Conservation (phyloP, 1,284 basidiomycete genomes). For the Lentinula novae-zelandiae region DNA sequence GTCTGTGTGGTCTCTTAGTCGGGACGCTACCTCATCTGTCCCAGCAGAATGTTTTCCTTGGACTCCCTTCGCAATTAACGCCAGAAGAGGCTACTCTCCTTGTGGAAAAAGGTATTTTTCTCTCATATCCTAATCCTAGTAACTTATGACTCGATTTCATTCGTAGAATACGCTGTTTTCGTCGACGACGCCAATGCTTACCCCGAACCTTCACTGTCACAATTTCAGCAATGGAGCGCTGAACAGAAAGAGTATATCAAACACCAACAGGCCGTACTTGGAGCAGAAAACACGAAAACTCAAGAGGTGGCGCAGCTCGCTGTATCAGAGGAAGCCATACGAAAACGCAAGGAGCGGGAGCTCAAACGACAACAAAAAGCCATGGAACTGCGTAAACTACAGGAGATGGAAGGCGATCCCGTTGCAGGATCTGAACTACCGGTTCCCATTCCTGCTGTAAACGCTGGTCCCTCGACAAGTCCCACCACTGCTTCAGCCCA, state of each 20-base stretch:
- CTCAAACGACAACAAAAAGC: constrained; percentile 43
- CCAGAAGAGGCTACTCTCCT: constrained; percentile 92
- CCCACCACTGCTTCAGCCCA: constrained; percentile 8
- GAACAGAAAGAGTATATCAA: constrained; percentile 42
- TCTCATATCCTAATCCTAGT: neutral
- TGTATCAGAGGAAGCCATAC: constrained; percentile 58
- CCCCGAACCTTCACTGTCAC: constrained; percentile 45
- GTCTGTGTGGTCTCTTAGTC: constrained; percentile 79
- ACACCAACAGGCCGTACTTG: constrained; percentile 42
- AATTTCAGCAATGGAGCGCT: constrained; percentile 55
- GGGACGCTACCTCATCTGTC: constrained; percentile 94
- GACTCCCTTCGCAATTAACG: constrained; percentile 83
- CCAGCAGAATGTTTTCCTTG: constrained; percentile 96
- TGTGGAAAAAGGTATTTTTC: constrained; percentile 64
- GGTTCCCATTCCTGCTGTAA: constrained; percentile 10
- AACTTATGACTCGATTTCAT: constrained; percentile 12
- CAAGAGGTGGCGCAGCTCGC: constrained; percentile 32
- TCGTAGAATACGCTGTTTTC: constrained; percentile 72
- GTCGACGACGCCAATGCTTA: constrained; percentile 73
- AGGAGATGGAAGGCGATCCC: constrained; percentile 16
- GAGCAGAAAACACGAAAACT: constrained; percentile 37
- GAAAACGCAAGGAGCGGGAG: constrained; percentile 70
- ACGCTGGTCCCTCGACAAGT: constrained; percentile 14
- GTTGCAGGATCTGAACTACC: neutral
- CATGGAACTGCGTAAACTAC: constrained; percentile 27